Conservation (phyloP, 2,329 filamentous ascomycete species). For the Colletotrichum orchidophilum region DNA sequence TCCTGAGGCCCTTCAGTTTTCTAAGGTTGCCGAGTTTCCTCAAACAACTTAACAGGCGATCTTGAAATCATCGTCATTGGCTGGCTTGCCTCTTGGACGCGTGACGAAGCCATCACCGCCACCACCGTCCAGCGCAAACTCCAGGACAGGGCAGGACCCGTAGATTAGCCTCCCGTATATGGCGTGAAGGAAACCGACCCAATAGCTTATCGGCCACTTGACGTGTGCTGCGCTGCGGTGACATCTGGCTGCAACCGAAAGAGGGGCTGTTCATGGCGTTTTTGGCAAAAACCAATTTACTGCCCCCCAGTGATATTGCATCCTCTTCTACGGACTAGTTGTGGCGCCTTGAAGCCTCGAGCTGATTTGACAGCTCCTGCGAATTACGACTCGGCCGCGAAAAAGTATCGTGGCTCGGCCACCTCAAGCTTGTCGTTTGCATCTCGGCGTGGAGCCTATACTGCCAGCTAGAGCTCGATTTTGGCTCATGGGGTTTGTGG, state of each 20-base stretch:
- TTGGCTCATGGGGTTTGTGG: conserved; percentile 17
- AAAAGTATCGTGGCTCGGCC: conserved; percentile 16
- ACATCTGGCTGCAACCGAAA: background rate
- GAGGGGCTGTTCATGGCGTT: background rate
- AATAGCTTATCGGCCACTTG: conserved; percentile 5
- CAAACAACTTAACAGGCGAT: background rate
- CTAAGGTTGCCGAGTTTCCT: conserved; percentile 9
- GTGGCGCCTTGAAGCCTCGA: background rate
- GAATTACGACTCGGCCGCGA: conserved; percentile 12
- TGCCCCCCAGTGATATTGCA: background rate
- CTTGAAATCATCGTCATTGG: conserved; percentile 1
- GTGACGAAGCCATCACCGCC: conserved; percentile 21
- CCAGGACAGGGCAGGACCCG: background rate
- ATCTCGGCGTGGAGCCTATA: background rate
- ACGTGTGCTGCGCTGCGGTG: background rate
- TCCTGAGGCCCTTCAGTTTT: background rate
- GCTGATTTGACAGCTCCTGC: background rate
- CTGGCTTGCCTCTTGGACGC: background rate
- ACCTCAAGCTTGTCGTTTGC: conserved; percentile 3
- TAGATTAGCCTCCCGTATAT: conserved; percentile 4
- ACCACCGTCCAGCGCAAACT: conserved; percentile 18
- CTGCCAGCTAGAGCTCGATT: background rate
- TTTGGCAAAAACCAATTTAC: background rate
- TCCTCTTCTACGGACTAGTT: background rate
- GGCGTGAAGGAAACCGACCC: no score